Evolutionary conservation across 768 basidiomycete species (phyloP), one percentile per base, ranked within the genome.

Genomic region (Trametes cubensis): DNA sequence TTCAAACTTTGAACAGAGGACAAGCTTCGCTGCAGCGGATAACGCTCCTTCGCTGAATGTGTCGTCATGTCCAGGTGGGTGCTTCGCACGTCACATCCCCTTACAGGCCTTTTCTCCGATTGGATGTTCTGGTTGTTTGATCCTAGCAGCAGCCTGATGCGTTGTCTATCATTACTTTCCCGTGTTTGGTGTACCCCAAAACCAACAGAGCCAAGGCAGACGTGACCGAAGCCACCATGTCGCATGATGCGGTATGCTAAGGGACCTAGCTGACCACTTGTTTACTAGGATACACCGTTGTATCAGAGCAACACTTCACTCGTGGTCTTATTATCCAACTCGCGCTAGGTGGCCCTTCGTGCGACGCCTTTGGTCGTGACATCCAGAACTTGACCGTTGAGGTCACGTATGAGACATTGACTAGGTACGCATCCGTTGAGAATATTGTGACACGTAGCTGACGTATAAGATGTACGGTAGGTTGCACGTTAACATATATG

Each of bases 401-500:
- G 68, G 85, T 90, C 7, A 83, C 81, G 14, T 89, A 90, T 67
- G 87, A 90, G 4, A 67, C 71, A 2, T 71, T 82, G 80, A 20
- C 72, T 72, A 55, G 77, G 81, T 46, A 77, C 11, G 48, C 7
- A 7, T 28, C 28, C 28, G 28, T 28, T 28, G 28, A 7, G 4
- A 28, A 28, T 28, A 28, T 28, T 28, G 28, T 28, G 20, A 25
- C 5, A n/a, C 17, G 3, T 20, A 20, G 4, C 48, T 53, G n/a
- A 48, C 45, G 57, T 83, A 80, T 39, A 71, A 83, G 81, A 79
- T 54, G 79, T 83, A 13, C 28, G 15, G 23, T 55, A 89, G 89
- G 48, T 75, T 90, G 5, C 89, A 84, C 55, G 86, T 90, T 42
- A 83, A 87, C 63, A 85, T 91, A 11, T 83, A 77, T 64, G 89